Percentiles rank a stretch among this genome's conserved stretches.
phyloP scores from a whole-genome alignment of 1,139 yeast species.

The Lodderomyces parapsilosis region DNA sequence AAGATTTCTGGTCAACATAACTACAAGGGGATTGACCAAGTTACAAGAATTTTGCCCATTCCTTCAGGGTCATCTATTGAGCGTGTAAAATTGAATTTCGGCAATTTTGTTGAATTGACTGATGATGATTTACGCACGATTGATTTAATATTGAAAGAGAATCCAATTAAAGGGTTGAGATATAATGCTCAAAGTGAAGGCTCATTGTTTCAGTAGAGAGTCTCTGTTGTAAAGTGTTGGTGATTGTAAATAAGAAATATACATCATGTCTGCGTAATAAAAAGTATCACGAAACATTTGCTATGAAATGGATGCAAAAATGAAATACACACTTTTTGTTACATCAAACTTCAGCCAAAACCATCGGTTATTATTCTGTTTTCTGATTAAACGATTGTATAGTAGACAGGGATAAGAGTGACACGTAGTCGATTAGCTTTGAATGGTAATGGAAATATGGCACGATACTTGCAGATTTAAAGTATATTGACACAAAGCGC shows the following conservation, averaged over 20 bases:
- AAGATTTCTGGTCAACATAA: conserved; percentile 28
- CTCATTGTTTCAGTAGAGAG: conserved; percentile 13
- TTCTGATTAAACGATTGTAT: too few relatives aligned
- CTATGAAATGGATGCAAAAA: neutral
- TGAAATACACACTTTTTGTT: too few relatives aligned
- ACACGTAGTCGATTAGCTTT: neutral
- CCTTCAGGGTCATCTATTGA: conserved; percentile 67
- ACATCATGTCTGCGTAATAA: too few relatives aligned
- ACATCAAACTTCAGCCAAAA: too few relatives aligned
- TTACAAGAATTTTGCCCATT: conserved; percentile 68
- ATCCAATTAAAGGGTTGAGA: conserved; percentile 18
- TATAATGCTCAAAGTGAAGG: conserved; percentile 16
- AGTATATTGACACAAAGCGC: too few relatives aligned
- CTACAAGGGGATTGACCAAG: conserved; percentile 34
- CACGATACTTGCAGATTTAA: neutral
- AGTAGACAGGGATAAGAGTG: too few relatives aligned
- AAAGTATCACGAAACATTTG: neutral
- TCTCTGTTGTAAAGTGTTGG: too few relatives aligned
- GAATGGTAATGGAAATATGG: neutral
- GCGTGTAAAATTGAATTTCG: conserved; percentile 61
- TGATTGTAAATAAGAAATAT: too few relatives aligned
- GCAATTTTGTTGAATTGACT: conserved; percentile 41
- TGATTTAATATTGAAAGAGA: conserved; percentile 31
- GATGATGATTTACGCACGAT: conserved; percentile 53
- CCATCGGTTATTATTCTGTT: too few relatives aligned